Evolutionary conservation across 805 yeast genomes (phyloP), one percentile per base, ranked within the genome.

Genomic region (Lipomyces orientalis): DNA sequence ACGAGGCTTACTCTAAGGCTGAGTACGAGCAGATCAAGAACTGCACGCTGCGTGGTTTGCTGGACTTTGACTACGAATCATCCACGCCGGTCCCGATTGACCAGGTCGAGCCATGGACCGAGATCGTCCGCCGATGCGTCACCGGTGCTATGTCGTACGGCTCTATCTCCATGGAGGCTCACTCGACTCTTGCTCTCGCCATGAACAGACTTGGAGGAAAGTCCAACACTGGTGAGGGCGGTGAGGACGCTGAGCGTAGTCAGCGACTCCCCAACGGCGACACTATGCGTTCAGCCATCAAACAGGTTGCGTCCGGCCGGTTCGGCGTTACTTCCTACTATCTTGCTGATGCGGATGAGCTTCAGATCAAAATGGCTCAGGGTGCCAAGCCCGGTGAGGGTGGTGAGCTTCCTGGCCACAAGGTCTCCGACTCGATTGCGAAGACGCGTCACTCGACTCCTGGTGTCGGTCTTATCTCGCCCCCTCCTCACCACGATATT

Each of bases 131-230:
- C 75, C 87, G 99, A 75, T 95, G 95, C 78, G 93, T 93, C 71
- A 93, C 99, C n/a, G 99, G 99, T 82, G 99, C 99, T 62, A 94
- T 94, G 99, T 93, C 98, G 1, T 94, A 95, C 77, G 99, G 99
- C 77, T 94, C 98, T 60, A 94, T 94, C 77, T 94, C 98, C 4
- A 90, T 93, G 97, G 99, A 94, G 81, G 93, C 98, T 1, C 99
- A 94, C 81, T 92, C 98, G 3, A 94, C 99, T 10, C 83, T 94
- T 74, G 99, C 99, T 14, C 97, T 94, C 64, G 99, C 99, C 58
- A 94, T 94, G 99, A 94, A 94, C 83, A 85, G 98, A 79, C 84
- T 94, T 71, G 98, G 98, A 63, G 99, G 98, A 74, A 95, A 93
- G 81, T 92, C 97, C 60, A 94, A 94, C 80, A 93, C 98, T 70